Percentiles rank a stretch among this genome's conserved stretches.
phyloP scores from a whole-genome alignment of 1,284 basidiomycete genomes.

The Melampsora larici-populina region DNA sequence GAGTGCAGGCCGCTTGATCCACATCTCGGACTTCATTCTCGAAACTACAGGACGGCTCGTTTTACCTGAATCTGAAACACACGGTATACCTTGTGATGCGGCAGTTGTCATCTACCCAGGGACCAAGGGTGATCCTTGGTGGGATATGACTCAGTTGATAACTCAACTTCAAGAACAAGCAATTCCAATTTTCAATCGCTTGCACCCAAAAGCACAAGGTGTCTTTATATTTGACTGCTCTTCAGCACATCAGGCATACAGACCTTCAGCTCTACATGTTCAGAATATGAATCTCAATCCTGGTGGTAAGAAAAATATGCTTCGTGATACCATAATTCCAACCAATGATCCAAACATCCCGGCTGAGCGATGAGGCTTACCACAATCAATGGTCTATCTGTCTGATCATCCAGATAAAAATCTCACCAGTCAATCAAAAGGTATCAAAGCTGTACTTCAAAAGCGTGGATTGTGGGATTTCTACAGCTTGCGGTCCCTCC shows the following conservation, averaged over 20 bases:
- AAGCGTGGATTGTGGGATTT: conserved; percentile 11
- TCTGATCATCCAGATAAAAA: background rate
- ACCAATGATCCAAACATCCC: conserved; percentile 16
- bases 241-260: background rate
- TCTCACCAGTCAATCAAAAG: conserved; percentile 1
- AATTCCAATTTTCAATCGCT: conserved; percentile 12
- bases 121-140: too few species aligned
- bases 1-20: background rate
- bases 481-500: background rate
- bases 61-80: background rate
- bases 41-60: background rate
- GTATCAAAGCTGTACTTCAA: background rate
- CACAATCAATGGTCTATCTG: conserved; percentile 1
- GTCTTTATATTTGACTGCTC: conserved; percentile 28
- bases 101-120: conserved; percentile 27
- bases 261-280: background rate
- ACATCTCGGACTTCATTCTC: conserved; percentile 15
- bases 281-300: conserved; percentile 25
- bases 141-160: conserved; percentile 19
- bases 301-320: conserved; percentile 2
- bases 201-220: conserved; percentile 4
- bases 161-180: background rate
- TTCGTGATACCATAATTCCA: conserved; percentile 11
- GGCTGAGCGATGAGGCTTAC: background rate
- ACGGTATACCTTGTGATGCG: background rate